Base-by-base conservation (phyloP, 1,139 yeast species). In the Saccharomycopsis crataegensis region DNA sequence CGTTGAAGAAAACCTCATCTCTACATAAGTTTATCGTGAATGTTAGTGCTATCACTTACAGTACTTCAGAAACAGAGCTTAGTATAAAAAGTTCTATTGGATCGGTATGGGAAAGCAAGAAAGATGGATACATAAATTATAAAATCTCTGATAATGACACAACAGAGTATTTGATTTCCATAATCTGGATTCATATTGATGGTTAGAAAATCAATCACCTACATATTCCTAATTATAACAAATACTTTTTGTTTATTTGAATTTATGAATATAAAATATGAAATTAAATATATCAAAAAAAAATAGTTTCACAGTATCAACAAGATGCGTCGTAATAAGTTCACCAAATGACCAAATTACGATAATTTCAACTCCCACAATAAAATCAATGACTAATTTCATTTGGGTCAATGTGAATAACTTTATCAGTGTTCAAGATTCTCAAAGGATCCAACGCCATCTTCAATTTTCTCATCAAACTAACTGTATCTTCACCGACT, bases 361-460 rank as follows among this genome's bases (percentile, higher is more conserved):
- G 5, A 36, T 36, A 36, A 36, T 36, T 36, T 12, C 17, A 40
- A 12, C 9, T 40, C 17, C 4, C 28, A 2, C 2, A 22, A 22
- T 11, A 36, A 36, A 36, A 2, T 11, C 3, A n/a, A 5, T 12
- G 45, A 16, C 12, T 16, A 11, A 16, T 11, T 16, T 80, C 86
- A 1, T 64, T 52, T 0, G 83, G 83, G 61, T 80, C 86, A n/a
- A 79, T 74, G 59, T 73, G 73, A 61, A 81, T 76, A 12, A 81
- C 70, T 60, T 81, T 82, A 58, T 81, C 86, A 1, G 84, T 84
- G 61, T 81, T 81, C 61, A 81, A 64, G 14, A 81, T 73, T 49
- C 79, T 68, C 55, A 77, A 71, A 8, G 83, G 83, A 61, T 81
- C 86, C 46, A 81, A 61, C 1, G 83, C 74, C 52, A 77, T 57